Evolutionary conservation across 495 filamentous ascomycete species (phyloP), one percentile per base, ranked within the genome.

Genomic region (Xylaria flabelliformis): DNA sequence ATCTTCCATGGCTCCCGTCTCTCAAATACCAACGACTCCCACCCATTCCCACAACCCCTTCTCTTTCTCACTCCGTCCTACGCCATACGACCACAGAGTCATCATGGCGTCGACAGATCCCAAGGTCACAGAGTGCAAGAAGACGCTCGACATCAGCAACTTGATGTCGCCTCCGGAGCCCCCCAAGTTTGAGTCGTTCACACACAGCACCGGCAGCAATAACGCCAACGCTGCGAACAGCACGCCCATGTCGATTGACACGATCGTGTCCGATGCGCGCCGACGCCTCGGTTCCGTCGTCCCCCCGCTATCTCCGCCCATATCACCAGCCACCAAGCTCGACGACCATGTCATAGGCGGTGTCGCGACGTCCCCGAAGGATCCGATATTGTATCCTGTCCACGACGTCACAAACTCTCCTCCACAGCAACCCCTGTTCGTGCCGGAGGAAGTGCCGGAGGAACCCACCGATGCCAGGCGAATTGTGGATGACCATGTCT

Each of bases 121-220:
- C 62, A 63, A 77, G 12, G 51, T 53, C 5, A 59, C 73, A 17
- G 67, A 75, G 41, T 41, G 73, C 13, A 81, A 80, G 71, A 83
- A 81, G 66, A 71, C 77, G 2, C 75, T 78, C 34, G 79, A 83
- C 72, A 83, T 84, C 67, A 83, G 86, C 76, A 93, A 86, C 78
- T 85, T 94, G 48, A 91, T 94, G 89, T 94, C 92, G 46, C 92
- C 92, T 29, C 92, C 92, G 59, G 91, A 93, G 76, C 82, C 84
- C 10, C 85, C 88, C 73, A 87, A 88, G 26, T 81, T 89, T 63
- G 91, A 93, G 58, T 88, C 77, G 58, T 93, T 92, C 80, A 80
- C 83, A 24, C 75, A 76, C 24, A 44, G 6, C 46, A 4, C 15
- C 29, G 10, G 17, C 48, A 48, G n/a, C 7, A 17, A 3, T 21